Evolutionary conservation across 2,329 filamentous ascomycete species (phyloP).

Genomic region (Penicillium thymicola): DNA sequence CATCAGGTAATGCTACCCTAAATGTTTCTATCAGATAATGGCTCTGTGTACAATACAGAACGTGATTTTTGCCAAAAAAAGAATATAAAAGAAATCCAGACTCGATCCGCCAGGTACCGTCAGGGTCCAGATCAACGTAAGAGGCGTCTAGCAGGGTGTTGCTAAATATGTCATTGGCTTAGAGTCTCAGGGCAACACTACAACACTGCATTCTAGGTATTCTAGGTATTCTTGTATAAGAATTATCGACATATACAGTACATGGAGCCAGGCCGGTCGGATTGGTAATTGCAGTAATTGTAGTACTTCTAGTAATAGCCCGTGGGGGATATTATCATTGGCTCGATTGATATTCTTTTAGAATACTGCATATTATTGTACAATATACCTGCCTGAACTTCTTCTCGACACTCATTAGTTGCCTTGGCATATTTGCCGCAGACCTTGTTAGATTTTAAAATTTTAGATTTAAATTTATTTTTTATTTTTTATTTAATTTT

Average conservation of each 20-base stretch:
- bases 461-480: neutral
- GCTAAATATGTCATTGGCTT: neutral
- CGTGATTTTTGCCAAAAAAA: no score
- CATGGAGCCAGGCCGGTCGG: neutral
- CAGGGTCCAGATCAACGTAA: constrained; percentile 15
- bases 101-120: constrained; percentile 21
- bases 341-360: neutral
- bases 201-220: neutral
- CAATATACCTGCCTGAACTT: neutral
- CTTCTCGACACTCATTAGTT: neutral
- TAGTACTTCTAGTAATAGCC: neutral
- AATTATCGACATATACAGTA: neutral
- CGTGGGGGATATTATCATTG: neutral
- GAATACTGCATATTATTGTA: neutral
- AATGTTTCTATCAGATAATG: no score
- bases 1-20: neutral
- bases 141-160: constrained; percentile 11
- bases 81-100: constrained; percentile 15
- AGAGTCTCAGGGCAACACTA: neutral
- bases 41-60: neutral
- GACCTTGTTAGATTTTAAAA: neutral
- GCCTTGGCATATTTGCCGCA: neutral
- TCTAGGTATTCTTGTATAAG: neutral
- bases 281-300: neutral
- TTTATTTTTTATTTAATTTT: no score